Evolutionary conservation across 2,329 filamentous ascomycete species (phyloP), one percentile per base, ranked within the genome.

Genomic region (Chrysoporthe austroafricana): DNA sequence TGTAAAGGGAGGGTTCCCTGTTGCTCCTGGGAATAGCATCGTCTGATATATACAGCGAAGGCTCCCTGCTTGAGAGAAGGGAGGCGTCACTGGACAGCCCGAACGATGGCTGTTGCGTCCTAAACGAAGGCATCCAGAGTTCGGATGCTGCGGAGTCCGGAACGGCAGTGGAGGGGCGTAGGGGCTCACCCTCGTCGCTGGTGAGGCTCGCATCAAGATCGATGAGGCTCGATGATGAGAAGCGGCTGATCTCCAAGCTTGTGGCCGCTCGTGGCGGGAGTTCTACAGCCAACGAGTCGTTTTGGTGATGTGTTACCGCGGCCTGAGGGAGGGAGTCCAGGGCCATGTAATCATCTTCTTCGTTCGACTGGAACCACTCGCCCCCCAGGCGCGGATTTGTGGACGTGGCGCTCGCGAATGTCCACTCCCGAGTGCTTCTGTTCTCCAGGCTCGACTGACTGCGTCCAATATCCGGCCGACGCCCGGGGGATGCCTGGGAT

Each of bases 61-160:
- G 68, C 44, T 69, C 68, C 34, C 68, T 70, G 79, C 71, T 87
- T 86, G 2, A 88, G 76, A 2, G 86, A 88, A 2, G 86, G 80
- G 71, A 89, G 86, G 34, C 85, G 83, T 76, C 90, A 86, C 8
- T 89, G 79, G 67, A 89, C 86, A 68, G 90, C 89, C 0, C 87
- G 79, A 48, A 85, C 82, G 43, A 85, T 75, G 66, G 88, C 85
- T 0, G 86, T 87, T n/a, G 83, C 81, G 13, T 88, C 78, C 1
- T 85, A n/a, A 70, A 66, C 4, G 63, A 50, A n/a, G 66, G 62
- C 52, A 63, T 54, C 66, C 68, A 68, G 34, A 54, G 43, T 11
- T 68, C 66, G 18, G 68, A 68, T 11, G 63, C 54, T 4, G 59
- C 66, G 3, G 68, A 87, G 68, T 88, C 86, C 1, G 87, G 89